Base-by-base conservation (phyloP, 257 asterid species). In the Henckelia pumila region DNA sequence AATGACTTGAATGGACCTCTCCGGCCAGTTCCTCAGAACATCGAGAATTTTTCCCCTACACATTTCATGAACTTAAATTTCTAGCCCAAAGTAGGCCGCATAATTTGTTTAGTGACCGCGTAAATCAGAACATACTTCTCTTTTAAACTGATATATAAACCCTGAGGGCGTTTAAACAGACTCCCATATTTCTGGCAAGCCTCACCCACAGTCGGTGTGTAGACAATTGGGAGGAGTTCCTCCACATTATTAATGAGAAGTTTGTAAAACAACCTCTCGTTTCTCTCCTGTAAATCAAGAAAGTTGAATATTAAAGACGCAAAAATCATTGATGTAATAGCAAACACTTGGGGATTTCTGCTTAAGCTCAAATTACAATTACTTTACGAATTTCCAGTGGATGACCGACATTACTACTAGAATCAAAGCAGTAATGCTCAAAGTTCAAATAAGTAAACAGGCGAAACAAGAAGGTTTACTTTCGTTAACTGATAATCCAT, bases 171-270 rank as follows among this genome's bases (percentile, higher is more conserved):
- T 80, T 29, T 89, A 52, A 92, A 91, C 73, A 92, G 80, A 80
- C 95, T 92, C 67, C 96, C 98, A 24, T 89, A 92, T 80, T 85
- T 92, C 64, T 92, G 98, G 94, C 95, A 92, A 69, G 98, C 98
- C 85, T 92, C 98, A 0, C 98, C 98, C 24, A 92, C 98, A 19
- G 86, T 80, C 16, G 98, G 98, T 37, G 96, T 91, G 73, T 92
- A 92, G 50, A 92, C 96, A 71, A 92, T 52, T 10, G 98, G 98
- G 37, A 89, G 95, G 63, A 92, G 91, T 73, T 92, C 96, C 77
- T 92, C 98, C 14, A 92, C 96, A 67, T 92, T 80, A 53, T 92
- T 86, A 63, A 92, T 80, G 69, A 92, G 94, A 77, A 91, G 88
- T 88, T 87, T 91, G 91, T 91, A 91, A 70, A 91, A 92, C 78